phyloP scores from a whole-genome alignment of 2,329 filamentous ascomycete genomes.

The Xylaria polymorpha region DNA sequence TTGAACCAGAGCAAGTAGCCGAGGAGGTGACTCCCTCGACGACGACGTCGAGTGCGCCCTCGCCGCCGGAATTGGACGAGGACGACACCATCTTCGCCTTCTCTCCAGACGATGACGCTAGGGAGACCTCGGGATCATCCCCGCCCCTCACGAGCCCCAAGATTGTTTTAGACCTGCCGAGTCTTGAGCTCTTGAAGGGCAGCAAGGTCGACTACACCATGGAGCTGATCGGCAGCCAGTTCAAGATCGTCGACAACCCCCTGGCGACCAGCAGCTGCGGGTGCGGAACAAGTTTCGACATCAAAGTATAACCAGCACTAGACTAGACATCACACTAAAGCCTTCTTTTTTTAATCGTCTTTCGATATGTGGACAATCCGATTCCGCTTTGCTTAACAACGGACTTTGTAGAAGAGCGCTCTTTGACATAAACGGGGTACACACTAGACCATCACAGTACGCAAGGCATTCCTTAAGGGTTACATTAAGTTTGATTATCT shows the following conservation, averaged over 20 bases:
- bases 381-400: background rate
- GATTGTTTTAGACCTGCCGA: constrained; percentile 88
- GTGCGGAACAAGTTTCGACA: constrained; percentile 97
- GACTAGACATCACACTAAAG: background rate
- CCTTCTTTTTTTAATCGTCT: background rate
- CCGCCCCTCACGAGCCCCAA: constrained; percentile 62
- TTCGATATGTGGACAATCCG: background rate
- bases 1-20: constrained; percentile 26
- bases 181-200: constrained; percentile 87
- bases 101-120: constrained; percentile 59
- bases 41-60: constrained; percentile 43
- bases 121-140: background rate
- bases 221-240: constrained; percentile 87
- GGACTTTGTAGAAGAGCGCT: constrained; percentile 4
- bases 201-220: constrained; percentile 97
- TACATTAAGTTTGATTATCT: background rate
- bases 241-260: constrained; percentile 96
- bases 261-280: constrained; percentile 93
- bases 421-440: constrained; percentile 5
- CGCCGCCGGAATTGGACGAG: constrained; percentile 57
- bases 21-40: constrained; percentile 47
- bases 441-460: constrained; percentile 6
- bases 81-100: constrained; percentile 92
- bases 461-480: constrained; percentile 1
- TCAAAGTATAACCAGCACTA: constrained; percentile 67